These are phyloP conservation scores for Termitomyces heimii DNA, from an alignment of 768 basidiomycete species.

Conservation along the genomic window DNA sequence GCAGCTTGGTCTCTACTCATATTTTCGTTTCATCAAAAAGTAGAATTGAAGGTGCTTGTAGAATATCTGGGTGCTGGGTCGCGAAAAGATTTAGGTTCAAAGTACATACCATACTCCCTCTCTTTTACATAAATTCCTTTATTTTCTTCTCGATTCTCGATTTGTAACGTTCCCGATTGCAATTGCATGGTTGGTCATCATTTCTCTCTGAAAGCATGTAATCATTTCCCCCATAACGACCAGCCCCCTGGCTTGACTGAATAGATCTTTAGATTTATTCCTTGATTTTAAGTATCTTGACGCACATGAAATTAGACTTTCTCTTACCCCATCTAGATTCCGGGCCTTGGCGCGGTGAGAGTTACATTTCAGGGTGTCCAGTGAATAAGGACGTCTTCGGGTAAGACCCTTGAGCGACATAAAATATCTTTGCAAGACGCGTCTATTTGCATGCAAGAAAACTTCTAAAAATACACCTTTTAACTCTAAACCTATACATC, in stretches of 20 bases:
- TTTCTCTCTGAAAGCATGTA: neutral
- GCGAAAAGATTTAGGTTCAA: constrained; percentile 11
- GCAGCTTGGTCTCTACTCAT: neutral
- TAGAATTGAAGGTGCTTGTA: constrained; percentile 6
- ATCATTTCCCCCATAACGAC: neutral
- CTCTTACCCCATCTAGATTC: no score
- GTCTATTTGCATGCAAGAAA: neutral
- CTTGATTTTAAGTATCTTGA: no score
- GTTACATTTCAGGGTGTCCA: no score
- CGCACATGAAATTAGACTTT: no score
- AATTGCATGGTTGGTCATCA: neutral
- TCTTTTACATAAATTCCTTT: constrained; percentile 1
- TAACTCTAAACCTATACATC: neutral
- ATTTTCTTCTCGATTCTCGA: constrained; percentile 3
- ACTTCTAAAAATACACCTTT: neutral
- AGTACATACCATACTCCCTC: constrained; percentile 12
- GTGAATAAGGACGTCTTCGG: no score
- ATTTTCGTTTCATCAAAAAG: neutral
- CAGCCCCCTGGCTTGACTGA: neutral
- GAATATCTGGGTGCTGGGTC: constrained; percentile 4
- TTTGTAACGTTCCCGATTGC: constrained; percentile 8
- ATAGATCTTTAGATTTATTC: neutral
- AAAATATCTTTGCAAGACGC: no score
- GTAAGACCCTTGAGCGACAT: no score
- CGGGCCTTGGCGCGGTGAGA: no score